A percentile compares a stretch with the other conserved stretches of the same genome.
phyloP scores from a whole-genome alignment of 768 basidiomycete genomes.

The Neoboletus brunneissimus region DNA sequence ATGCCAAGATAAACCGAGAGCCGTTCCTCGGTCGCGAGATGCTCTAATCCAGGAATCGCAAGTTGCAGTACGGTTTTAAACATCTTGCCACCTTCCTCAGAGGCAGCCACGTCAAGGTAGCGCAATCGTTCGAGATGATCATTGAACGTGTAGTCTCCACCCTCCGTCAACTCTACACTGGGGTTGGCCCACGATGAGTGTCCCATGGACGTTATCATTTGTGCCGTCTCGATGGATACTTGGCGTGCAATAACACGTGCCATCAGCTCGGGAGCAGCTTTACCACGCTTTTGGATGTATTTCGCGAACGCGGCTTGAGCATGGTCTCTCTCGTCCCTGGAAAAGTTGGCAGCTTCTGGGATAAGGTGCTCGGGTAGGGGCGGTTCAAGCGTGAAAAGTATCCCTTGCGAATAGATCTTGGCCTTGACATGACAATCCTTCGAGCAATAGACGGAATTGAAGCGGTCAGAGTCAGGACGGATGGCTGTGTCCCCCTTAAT shows the following conservation, averaged over 20 bases:
- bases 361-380: conserved; percentile 49
- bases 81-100: conserved; percentile 48
- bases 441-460: conserved; percentile 71
- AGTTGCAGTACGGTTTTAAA: conserved; percentile 53
- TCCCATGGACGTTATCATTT: conserved; percentile 40
- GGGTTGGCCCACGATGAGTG: conserved; percentile 7
- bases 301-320: conserved; percentile 62
- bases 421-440: conserved; percentile 56
- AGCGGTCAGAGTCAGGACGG: conserved; percentile 46
- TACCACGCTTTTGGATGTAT: conserved; percentile 49
- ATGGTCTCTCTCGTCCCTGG: conserved; percentile 44
- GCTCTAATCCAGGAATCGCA: conserved; percentile 70
- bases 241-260: conserved; percentile 73
- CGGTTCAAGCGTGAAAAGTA: conserved; percentile 69
- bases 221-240: conserved; percentile 60
- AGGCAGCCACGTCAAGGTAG: conserved; percentile 54
- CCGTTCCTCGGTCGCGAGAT: conserved; percentile 63
- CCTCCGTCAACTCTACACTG: conserved; percentile 36
- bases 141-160: conserved; percentile 56
- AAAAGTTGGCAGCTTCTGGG: conserved; percentile 31
- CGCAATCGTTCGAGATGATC: conserved; percentile 79
- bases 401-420: conserved; percentile 57
- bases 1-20: conserved; percentile 62
- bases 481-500: conserved; percentile 49
- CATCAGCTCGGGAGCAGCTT: conserved; percentile 53